These are phyloP conservation scores for Berberis thunbergii DNA, from an alignment of 164 flowering plant genomes.

Conservation along the genomic window DNA sequence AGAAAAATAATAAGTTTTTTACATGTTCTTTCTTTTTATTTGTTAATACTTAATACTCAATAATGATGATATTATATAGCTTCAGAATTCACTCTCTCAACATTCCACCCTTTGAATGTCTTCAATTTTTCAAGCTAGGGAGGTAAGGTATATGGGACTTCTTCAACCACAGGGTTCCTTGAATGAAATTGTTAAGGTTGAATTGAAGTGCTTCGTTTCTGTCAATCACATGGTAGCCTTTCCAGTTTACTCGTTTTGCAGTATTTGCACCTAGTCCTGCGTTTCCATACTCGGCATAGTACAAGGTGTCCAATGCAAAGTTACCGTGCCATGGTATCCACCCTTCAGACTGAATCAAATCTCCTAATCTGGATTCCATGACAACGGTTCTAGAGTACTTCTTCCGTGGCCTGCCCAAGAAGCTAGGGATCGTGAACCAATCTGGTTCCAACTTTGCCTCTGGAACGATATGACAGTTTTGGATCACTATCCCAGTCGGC, in stretches of 20 bases:
- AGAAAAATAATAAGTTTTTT: no score
- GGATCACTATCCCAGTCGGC: constrained; percentile 39
- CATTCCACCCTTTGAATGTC: background rate
- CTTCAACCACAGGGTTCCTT: constrained; percentile 25
- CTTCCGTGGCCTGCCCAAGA: constrained; percentile 61
- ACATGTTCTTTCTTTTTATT: no score
- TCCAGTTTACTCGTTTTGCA: constrained; percentile 31
- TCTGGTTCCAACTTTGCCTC: constrained; percentile 23
- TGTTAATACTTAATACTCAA: no score
- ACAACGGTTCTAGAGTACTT: constrained; percentile 34
- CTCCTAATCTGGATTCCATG: constrained; percentile 40
- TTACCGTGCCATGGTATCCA: constrained; percentile 40
- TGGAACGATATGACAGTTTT: constrained; percentile 43
- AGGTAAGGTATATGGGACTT: constrained; percentile 16
- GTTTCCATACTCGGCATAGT: constrained; percentile 43
- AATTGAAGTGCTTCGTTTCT: constrained; percentile 21
- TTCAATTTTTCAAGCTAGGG: constrained; percentile 14
- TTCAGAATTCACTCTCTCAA: no score
- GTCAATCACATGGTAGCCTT: constrained; percentile 20
- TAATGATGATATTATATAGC: no score
- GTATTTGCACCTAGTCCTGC: constrained; percentile 34
- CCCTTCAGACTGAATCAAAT: constrained; percentile 43
- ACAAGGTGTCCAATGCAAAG: constrained; percentile 31
- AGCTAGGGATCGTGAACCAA: constrained; percentile 23
- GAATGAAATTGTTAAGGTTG: constrained; percentile 30